Evolutionary conservation across 768 basidiomycete species (phyloP).

Genomic region (Trametes sanguinea): DNA sequence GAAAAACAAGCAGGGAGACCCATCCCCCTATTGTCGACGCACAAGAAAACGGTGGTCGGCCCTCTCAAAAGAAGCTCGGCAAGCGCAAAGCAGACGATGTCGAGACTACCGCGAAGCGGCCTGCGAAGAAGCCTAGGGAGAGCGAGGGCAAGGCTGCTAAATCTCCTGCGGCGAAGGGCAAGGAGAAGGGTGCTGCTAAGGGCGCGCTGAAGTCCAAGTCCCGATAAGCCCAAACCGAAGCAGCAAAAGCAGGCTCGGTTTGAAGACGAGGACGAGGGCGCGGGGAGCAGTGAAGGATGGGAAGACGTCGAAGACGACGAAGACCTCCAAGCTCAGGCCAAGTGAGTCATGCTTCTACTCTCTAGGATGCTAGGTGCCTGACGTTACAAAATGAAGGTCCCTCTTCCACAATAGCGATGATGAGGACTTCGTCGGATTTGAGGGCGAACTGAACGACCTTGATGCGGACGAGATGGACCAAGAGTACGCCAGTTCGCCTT

Average conservation of each 20-base stretch:
- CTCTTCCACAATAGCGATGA: slow-evolving; percentile 52
- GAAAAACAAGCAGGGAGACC: slow-evolving; percentile 81
- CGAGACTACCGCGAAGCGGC: slow-evolving; percentile 29
- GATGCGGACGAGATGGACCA: slow-evolving; percentile 44
- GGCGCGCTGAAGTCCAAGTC: slow-evolving; percentile 17
- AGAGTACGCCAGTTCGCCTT: slow-evolving; percentile 37
- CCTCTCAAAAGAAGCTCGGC: slow-evolving; percentile 58
- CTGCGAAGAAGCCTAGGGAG: slow-evolving; percentile 30
- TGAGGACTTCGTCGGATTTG: slow-evolving; percentile 43
- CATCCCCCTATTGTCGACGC: slow-evolving; percentile 54
- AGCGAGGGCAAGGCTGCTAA: slow-evolving; percentile 24
- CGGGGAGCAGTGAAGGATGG: slow-evolving; percentile 50
- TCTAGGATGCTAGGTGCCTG: background rate
- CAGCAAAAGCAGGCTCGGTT: slow-evolving; percentile 28
- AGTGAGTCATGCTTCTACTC: slow-evolving; percentile 34
- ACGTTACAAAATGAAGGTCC: slow-evolving; percentile 35
- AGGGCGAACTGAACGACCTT: slow-evolving; percentile 52
- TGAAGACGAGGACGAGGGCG: slow-evolving; percentile 36
- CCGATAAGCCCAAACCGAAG: slow-evolving; percentile 19
- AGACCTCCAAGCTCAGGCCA: slow-evolving; percentile 44
- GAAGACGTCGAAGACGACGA: slow-evolving; percentile 59
- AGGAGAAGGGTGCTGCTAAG: slow-evolving; percentile 21
- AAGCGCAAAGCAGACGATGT: slow-evolving; percentile 68
- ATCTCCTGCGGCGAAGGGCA: slow-evolving; percentile 14
- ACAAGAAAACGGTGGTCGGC: slow-evolving; percentile 31